A percentile compares a stretch with the other conserved stretches of the same genome.
phyloP scores from a whole-genome alignment of 225 moss, liverwort and hornwort genomes.

The Lunularia cruciata region DNA sequence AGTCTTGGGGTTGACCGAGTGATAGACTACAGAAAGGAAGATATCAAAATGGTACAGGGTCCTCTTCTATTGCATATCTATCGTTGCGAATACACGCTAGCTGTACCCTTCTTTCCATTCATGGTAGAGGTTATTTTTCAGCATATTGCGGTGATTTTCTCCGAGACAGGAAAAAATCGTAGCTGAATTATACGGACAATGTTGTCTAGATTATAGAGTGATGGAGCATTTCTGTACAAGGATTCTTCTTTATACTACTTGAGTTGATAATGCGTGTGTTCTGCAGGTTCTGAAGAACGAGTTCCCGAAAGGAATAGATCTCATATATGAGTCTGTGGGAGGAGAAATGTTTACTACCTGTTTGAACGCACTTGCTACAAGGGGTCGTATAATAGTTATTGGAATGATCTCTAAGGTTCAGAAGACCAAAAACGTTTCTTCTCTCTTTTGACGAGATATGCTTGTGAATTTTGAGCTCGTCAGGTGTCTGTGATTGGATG shows the following conservation, averaged over 20 bases:
- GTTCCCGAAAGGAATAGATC: constrained; percentile 70
- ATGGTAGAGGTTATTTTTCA: too few species aligned
- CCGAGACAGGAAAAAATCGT: too few species aligned
- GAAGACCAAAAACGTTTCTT: neutral
- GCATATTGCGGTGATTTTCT: too few species aligned
- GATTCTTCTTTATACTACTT: too few species aligned
- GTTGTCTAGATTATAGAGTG: too few species aligned
- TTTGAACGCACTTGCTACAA: constrained; percentile 64
- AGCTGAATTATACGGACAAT: too few species aligned
- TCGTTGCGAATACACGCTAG: too few species aligned
- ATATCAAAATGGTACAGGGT: constrained; percentile 54
- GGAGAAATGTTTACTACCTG: constrained; percentile 90
- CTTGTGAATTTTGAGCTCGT: neutral
- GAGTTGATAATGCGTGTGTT: too few species aligned
- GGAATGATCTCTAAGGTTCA: constrained; percentile 96
- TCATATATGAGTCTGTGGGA: constrained; percentile 96
- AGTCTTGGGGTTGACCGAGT: constrained; percentile 83
- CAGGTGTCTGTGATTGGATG: neutral
- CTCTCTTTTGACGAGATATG: neutral
- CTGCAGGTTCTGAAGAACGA: constrained; percentile 78
- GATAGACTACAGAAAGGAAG: constrained; percentile 79
- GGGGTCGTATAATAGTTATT: constrained; percentile 80
- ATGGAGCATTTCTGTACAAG: too few species aligned
- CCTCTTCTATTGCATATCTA: neutral
- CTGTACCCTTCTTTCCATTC: too few species aligned